phyloP scores from a whole-genome alignment of 176 grass and related monocot genomes.

The Tillandsia leiboldiana region DNA sequence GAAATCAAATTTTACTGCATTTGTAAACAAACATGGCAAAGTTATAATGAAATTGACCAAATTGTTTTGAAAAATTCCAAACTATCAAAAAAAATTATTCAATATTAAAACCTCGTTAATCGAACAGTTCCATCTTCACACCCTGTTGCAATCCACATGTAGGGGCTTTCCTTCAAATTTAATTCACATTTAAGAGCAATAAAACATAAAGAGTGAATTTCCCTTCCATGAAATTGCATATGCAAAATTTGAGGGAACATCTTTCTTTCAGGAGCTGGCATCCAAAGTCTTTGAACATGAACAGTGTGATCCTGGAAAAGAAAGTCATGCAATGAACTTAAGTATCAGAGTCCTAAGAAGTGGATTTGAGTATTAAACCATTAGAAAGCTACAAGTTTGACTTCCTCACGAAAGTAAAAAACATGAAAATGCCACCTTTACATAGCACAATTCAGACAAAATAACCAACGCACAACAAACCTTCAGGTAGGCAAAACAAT shows the following conservation, averaged over 20 bases:
- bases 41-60: not conserved
- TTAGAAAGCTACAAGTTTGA: not conserved
- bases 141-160: constrained; percentile 63
- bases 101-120: constrained; percentile 52
- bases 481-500: constrained; percentile 88
- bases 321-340: not conserved
- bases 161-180: constrained; percentile 18
- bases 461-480: constrained; percentile 35
- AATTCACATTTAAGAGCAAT: constrained; percentile 40
- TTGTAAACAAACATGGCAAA: not conserved
- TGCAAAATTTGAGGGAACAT: constrained; percentile 61
- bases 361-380: not conserved
- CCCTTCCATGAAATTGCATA: constrained; percentile 90
- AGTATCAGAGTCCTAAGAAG: not conserved
- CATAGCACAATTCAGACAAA: not conserved
- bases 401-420: constrained; percentile 9
- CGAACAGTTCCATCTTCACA: constrained; percentile 94
- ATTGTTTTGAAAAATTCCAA: not conserved
- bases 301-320: constrained; percentile 62
- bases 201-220: constrained; percentile 81
- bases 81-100: constrained; percentile 4
- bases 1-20: too few relatives aligned
- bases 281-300: constrained; percentile 68
- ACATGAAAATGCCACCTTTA: not conserved
- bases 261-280: constrained; percentile 41